Evolutionary conservation across 2,329 filamentous ascomycete genomes (phyloP).

Genomic region (Colletotrichum brevisporum): DNA sequence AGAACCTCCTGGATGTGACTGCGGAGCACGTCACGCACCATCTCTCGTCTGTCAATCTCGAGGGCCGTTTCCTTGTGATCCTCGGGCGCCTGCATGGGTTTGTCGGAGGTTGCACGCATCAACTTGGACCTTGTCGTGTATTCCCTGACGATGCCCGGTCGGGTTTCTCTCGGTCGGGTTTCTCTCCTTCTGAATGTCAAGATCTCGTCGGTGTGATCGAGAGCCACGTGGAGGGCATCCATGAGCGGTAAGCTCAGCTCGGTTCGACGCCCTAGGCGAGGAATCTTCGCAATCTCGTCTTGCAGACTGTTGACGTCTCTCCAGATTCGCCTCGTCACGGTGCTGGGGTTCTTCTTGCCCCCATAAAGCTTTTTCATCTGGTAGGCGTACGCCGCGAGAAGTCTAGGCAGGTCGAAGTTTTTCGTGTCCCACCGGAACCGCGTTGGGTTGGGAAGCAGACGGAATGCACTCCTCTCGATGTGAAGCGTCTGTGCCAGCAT

Average conservation of each 20-base stretch:
- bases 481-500: conserved; percentile 68
- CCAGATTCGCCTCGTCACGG: conserved; percentile 43
- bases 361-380: conserved; percentile 44
- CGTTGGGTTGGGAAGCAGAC: conserved; percentile 70
- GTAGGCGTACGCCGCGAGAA: conserved; percentile 56
- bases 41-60: conserved; percentile 48
- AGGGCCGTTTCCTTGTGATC: conserved; percentile 33
- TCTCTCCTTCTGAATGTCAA: conserved; percentile 52
- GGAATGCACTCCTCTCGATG: conserved; percentile 64
- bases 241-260: conserved; percentile 54
- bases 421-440: conserved; percentile 67
- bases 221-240: conserved; percentile 55
- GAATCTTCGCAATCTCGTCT: conserved; percentile 12
- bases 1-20: conserved; percentile 65
- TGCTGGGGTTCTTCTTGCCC: neutral
- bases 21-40: conserved; percentile 62
- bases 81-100: neutral
- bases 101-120: neutral
- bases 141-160: conserved; percentile 5
- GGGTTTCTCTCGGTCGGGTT: conserved; percentile 37
- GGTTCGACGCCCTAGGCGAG: conserved; percentile 33
- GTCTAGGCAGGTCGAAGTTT: conserved; percentile 58
- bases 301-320: conserved; percentile 45
- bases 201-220: conserved; percentile 60
- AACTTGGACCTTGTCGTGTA: conserved; percentile 20